Evolutionary conservation across 345 rosid species (phyloP).

Genomic region (Triadica sebifera): DNA sequence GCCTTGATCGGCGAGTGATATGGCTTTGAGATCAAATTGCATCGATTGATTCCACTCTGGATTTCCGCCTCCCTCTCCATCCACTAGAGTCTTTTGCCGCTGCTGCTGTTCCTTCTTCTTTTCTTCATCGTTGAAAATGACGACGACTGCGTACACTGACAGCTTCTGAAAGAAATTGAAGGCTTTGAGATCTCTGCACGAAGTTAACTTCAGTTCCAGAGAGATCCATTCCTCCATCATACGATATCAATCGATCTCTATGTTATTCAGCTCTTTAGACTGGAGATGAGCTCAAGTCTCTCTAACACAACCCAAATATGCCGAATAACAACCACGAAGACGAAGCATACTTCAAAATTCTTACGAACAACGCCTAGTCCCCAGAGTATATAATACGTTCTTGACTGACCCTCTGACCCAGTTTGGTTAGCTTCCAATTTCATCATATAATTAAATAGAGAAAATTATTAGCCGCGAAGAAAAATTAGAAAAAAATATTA

Average conservation of each 20-base stretch:
- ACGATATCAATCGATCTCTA: too few species aligned
- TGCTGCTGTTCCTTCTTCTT: conserved; percentile 18
- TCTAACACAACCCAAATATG: too few species aligned
- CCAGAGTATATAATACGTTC: too few species aligned
- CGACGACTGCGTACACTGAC: conserved; percentile 35
- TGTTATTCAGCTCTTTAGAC: too few species aligned
- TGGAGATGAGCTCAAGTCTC: too few species aligned
- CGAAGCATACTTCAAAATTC: too few species aligned
- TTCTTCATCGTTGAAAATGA: conserved; percentile 24
- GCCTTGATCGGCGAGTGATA: not conserved
- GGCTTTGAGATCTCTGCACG: conserved; percentile 42
- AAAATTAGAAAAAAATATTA: too few species aligned
- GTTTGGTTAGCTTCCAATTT: too few species aligned
- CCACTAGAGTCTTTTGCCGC: conserved; percentile 32
- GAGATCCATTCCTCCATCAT: conserved; percentile 20
- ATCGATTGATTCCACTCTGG: conserved; percentile 50
- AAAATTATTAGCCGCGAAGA: not conserved
- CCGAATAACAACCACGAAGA: too few species aligned
- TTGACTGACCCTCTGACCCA: too few species aligned
- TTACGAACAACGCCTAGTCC: too few species aligned
- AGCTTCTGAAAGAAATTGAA: conserved; percentile 50
- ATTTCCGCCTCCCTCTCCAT: conserved; percentile 34
- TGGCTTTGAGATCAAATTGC: conserved; percentile 32
- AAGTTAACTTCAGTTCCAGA: conserved; percentile 36
- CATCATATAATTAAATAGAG: not conserved